Evolutionary conservation across 2,329 filamentous ascomycete species (phyloP).

Genomic region (Colletotrichum sp.): DNA sequence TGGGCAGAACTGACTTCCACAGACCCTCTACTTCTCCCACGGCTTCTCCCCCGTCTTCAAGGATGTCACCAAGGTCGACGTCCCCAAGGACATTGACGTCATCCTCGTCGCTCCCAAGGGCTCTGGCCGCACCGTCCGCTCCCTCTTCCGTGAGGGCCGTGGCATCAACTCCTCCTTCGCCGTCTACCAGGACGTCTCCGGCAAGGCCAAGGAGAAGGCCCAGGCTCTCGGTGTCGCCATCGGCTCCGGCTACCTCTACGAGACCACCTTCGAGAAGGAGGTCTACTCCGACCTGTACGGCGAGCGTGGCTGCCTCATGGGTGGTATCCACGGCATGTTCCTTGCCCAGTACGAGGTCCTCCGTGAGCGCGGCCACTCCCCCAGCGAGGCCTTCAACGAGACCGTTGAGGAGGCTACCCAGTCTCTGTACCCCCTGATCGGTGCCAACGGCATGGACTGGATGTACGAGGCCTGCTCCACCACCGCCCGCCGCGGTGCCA

Average conservation of each 20-base stretch:
- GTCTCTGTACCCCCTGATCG: conserved; percentile 96
- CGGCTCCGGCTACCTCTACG: conserved; percentile 98
- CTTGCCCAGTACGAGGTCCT: conserved; percentile 99
- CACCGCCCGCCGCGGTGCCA: conserved; percentile 95
- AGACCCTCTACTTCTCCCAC: conserved; percentile 99
- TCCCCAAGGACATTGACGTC: conserved; percentile 94
- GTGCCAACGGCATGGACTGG: conserved; percentile 99
- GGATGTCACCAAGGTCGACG: conserved; percentile 97
- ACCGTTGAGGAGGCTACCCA: conserved; percentile 99
- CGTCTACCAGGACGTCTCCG: conserved; percentile 97
- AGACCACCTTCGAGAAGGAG: conserved; percentile 99
- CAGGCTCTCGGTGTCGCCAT: conserved; percentile 96
- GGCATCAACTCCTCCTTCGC: conserved; percentile 99
- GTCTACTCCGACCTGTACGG: conserved; percentile 99
- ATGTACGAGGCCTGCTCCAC: conserved; percentile 99
- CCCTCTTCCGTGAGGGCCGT: conserved; percentile 98
- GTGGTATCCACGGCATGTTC: conserved; percentile 99
- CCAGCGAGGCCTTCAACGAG: conserved; percentile 99
- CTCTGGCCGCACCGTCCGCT: conserved; percentile 97
- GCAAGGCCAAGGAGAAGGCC: conserved; percentile 98
- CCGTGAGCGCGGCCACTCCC: conserved; percentile 96
- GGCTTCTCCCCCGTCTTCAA: conserved; percentile 99
- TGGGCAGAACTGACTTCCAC: conserved; percentile 25
- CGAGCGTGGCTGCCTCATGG: conserved; percentile 99
- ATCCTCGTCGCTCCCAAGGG: conserved; percentile 99